Base-by-base conservation (phyloP, 495 filamentous ascomycete species). In the Cercophora samala region DNA sequence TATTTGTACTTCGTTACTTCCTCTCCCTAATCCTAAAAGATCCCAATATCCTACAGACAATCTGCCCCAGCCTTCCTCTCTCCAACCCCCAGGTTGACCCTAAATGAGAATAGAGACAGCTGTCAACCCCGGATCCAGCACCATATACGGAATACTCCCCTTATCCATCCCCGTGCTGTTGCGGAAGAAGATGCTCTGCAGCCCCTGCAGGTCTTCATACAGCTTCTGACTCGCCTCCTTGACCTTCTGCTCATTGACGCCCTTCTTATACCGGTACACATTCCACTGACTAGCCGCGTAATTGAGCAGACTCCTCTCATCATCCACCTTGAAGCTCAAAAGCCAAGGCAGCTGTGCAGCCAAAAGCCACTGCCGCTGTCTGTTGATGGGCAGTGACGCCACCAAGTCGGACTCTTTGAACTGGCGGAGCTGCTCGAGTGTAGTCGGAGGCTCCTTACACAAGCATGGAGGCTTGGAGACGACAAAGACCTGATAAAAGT, bases 401-500 rank as follows among this genome's bases (percentile, higher is more conserved):
- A 80, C 74, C 23, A 83, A 70, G 46, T 83, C 73, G 0, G 32
- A 9, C 58, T 83, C 78, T 4, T 63, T 74, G 68, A 71, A 77
- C 4, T 4, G 22, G 5, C 63, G 63, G 4, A 82, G 69, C 37
- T 69, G 42, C 0, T 64, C 63, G 0, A 80, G 71, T 9, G 72
- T 72, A 0, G 66, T 60, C 1, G 81, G 81, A 0, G 74, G 77
- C 0, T 68, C 46, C 5, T 59, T 53, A 70, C 74, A 82, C 2
- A 83, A 73, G 4, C 71, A 69, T 4, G 81, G 73, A 2, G 81
- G 81, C 66, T 83, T 83, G 59, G 77, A 74, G 29, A 77, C 67
- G 3, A 84, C 82, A 62, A 83, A 84, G 26, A 67, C 62, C 29
- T 80, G 77, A 74, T 84, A 84, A 68, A 80, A 84, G 63, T 83